Evolutionary conservation across 257 asterid species (phyloP).

Genomic region (Hygrophila difformis): DNA sequence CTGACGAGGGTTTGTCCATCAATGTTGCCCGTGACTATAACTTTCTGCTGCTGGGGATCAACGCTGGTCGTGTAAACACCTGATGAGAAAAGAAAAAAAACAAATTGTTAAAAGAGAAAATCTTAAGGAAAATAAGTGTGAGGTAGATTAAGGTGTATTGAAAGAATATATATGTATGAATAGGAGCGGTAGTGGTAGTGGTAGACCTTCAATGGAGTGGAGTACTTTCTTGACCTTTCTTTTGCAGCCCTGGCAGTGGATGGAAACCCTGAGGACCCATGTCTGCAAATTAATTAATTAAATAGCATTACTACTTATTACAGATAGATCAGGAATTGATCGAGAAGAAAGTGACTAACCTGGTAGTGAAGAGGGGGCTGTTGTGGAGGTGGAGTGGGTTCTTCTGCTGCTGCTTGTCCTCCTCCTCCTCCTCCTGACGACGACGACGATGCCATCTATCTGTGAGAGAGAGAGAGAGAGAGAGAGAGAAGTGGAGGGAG

Average conservation of each 20-base stretch:
- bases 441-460: no score
- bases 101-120: no score
- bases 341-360: conserved; percentile 19
- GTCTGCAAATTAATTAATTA: conserved; percentile 31
- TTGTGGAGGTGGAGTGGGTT: conserved; percentile 13
- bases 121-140: no score
- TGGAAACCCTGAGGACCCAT: conserved; percentile 70
- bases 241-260: conserved; percentile 90
- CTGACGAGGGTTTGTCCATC: conserved; percentile 48
- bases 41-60: conserved; percentile 65
- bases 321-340: neutral
- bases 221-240: conserved; percentile 72
- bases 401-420: conserved; percentile 10
- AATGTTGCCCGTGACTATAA: conserved; percentile 67
- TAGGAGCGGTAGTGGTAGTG: no score
- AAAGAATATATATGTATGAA: no score
- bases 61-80: conserved; percentile 66
- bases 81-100: conserved; percentile 2
- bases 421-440: no score
- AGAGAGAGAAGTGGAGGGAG: no score
- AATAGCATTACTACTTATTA: neutral
- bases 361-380: conserved; percentile 46
- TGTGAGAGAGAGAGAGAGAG: no score
- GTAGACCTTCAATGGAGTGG: conserved; percentile 54
- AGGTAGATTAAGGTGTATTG: no score